phyloP scores from a whole-genome alignment of 306 rosid species.

The Cucurbita maxima region DNA sequence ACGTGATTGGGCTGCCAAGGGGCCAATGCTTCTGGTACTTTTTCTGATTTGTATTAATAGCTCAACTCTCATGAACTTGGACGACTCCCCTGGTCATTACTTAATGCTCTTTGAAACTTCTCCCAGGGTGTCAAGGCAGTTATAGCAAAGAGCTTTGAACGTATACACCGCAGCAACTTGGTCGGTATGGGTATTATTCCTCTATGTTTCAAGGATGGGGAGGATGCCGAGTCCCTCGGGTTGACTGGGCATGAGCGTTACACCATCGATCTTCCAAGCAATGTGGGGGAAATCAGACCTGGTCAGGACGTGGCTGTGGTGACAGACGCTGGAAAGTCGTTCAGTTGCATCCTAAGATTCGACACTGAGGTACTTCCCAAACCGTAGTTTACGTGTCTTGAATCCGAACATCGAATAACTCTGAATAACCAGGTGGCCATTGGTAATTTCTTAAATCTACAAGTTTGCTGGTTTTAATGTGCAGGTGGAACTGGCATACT shows the following conservation, averaged over 20 bases:
- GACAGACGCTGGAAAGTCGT: constrained; percentile 55
- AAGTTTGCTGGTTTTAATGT: background rate
- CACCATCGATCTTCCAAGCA: constrained; percentile 73
- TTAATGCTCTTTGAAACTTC: background rate
- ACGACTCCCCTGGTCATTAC: background rate
- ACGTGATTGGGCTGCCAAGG: constrained; percentile 98
- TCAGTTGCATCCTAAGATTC: constrained; percentile 51
- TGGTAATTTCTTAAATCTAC: background rate
- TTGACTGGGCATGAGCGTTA: constrained; percentile 69
- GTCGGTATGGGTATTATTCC: constrained; percentile 96
- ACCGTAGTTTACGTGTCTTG: background rate
- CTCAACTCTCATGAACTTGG: background rate
- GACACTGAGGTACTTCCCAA: constrained; percentile 63
- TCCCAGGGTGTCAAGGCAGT: constrained; percentile 92
- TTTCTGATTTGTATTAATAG: background rate
- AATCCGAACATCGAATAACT: background rate
- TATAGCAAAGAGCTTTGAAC: constrained; percentile 85
- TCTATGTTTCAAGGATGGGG: constrained; percentile 67
- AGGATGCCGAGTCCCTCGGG: constrained; percentile 80
- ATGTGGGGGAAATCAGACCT: constrained; percentile 58
- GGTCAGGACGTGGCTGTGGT: constrained; percentile 70
- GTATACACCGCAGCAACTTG: constrained; percentile 92
- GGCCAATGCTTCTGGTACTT: constrained; percentile 79
- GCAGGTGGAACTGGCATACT: constrained; percentile 89
- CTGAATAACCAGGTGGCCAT: background rate